phyloP scores from a whole-genome alignment of 2,329 filamentous ascomycete genomes.

The Fonsecaea pugnacius region DNA sequence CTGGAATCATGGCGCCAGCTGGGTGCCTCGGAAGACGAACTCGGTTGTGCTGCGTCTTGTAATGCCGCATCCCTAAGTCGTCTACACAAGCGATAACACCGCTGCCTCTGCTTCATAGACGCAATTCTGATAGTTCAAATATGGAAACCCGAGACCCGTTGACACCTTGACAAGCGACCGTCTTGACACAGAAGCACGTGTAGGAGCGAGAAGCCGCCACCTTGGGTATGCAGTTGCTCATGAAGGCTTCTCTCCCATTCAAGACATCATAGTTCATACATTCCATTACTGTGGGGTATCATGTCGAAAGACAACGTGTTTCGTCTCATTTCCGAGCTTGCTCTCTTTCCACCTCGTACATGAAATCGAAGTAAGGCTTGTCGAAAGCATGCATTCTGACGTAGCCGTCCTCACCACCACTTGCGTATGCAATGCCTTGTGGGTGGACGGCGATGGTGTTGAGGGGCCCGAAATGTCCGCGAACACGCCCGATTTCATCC shows the following conservation, averaged over 20 bases:
- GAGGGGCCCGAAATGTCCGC: slow-evolving; percentile 93
- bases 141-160: neutral
- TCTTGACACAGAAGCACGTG: neutral
- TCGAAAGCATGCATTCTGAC: slow-evolving; percentile 98
- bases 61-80: neutral
- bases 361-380: slow-evolving; percentile 97
- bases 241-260: neutral
- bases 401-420: slow-evolving; percentile 97
- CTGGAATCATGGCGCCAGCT: neutral
- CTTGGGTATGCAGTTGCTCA: neutral
- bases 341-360: slow-evolving; percentile 97
- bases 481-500: slow-evolving; percentile 95
- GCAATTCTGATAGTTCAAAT: neutral
- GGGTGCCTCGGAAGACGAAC: neutral
- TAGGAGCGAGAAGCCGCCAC: neutral
- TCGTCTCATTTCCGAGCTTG: slow-evolving; percentile 50
- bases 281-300: slow-evolving; percentile 15
- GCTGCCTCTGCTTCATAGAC: neutral
- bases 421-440: slow-evolving; percentile 88
- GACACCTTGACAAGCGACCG: neutral
- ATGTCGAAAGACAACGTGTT: slow-evolving; percentile 18
- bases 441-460: slow-evolving; percentile 97
- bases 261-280: slow-evolving; percentile 9
- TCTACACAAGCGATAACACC: neutral
- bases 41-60: neutral